phyloP scores from a whole-genome alignment of 768 basidiomycete species.

The Agrocybe chaxingu region DNA sequence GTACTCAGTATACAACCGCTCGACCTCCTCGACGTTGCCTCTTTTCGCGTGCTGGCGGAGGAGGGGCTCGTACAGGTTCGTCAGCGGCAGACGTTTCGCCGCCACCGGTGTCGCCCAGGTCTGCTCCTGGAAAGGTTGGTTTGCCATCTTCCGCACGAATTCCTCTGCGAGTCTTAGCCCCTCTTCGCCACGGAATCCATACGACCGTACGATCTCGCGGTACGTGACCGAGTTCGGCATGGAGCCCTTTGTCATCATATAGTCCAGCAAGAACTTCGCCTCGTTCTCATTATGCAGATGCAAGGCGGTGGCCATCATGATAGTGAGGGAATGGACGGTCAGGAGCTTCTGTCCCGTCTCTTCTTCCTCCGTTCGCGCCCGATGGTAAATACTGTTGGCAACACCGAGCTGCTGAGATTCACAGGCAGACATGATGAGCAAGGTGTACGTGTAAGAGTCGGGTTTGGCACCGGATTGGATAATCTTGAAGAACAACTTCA shows the following conservation, averaged over 20 bases:
- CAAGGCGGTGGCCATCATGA: conserved; percentile 73
- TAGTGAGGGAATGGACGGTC: conserved; percentile 64
- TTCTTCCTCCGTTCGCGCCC: conserved; percentile 55
- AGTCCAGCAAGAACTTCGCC: conserved; percentile 66
- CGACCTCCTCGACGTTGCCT: conserved; percentile 48
- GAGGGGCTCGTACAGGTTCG: conserved; percentile 57
- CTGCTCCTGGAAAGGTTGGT: conserved; percentile 23
- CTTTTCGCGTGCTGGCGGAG: conserved; percentile 46
- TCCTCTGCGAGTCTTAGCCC: conserved; percentile 60
- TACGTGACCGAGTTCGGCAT: conserved; percentile 69
- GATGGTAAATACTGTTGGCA: conserved; percentile 62
- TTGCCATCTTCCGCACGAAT: conserved; percentile 55
- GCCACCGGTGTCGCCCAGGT: conserved; percentile 34
- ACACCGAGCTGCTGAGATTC: conserved; percentile 62
- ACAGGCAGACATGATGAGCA: conserved; percentile 79
- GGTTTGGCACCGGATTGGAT: conserved; percentile 48
- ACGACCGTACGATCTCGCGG: conserved; percentile 61
- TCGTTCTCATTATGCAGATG: conserved; percentile 43
- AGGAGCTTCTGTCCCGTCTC: conserved; percentile 31
- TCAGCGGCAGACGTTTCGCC: conserved; percentile 27
- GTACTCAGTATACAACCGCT: conserved; percentile 51
- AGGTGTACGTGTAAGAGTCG: conserved; percentile 61
- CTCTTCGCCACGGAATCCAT: conserved; percentile 46
- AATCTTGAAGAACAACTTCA: conserved; percentile 58
- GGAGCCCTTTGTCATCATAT: conserved; percentile 67